A percentile compares a stretch with the other conserved stretches of the same genome.
Conservation (phyloP, 768 basidiomycete genomes). For the Pleurotus giganteus region DNA sequence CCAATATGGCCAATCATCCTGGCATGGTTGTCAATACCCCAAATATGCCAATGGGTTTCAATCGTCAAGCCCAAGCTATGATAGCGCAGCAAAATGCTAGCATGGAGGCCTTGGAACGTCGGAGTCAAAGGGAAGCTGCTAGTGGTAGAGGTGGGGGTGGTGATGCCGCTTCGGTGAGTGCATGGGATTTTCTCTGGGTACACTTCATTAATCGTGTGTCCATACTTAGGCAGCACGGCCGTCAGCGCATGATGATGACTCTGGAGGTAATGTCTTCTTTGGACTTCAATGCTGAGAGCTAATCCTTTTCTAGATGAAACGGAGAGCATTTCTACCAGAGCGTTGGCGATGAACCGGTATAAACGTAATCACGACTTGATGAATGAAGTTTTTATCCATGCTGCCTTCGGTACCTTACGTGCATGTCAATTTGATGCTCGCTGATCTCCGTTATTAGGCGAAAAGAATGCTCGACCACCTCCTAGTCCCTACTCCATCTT, state of each 20-base stretch:
- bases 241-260: conserved; percentile 58
- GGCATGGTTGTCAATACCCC: conserved; percentile 27
- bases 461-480: conserved; percentile 37
- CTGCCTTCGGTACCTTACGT: conserved; percentile 54
- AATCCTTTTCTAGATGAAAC: conserved; percentile 45
- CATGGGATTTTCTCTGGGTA: conserved; percentile 6
- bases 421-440: neutral
- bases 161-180: conserved; percentile 33
- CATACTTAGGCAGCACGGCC: conserved; percentile 20
- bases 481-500: conserved; percentile 60
- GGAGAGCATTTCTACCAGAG: conserved; percentile 70
- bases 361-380: conserved; percentile 81
- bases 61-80: conserved; percentile 56
- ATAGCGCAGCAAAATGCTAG: conserved; percentile 69
- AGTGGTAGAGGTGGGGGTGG: conserved; percentile 45
- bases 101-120: conserved; percentile 71
- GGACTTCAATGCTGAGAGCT: neutral
- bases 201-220: neutral
- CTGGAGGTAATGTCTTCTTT: conserved; percentile 45
- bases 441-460: conserved; percentile 28
- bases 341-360: conserved; percentile 70
- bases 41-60: conserved; percentile 34
- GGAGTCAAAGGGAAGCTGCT: conserved; percentile 51
- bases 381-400: conserved; percentile 77
- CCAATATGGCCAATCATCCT: conserved; percentile 23